These are phyloP conservation scores for Xylaria flabelliformis DNA, from an alignment of 495 filamentous ascomycete genomes.

Conservation along the genomic window DNA sequence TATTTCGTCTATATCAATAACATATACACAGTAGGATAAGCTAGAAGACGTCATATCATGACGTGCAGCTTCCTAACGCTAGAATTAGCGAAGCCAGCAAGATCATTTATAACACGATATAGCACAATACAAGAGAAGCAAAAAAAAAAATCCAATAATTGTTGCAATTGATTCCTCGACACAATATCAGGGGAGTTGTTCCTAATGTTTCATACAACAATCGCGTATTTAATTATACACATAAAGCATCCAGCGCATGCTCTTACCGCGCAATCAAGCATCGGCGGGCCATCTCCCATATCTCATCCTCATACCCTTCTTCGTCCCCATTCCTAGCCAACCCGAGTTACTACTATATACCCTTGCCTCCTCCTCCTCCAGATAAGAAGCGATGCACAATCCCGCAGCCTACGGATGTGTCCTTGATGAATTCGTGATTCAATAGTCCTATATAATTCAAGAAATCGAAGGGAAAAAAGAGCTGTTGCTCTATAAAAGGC, in stretches of 20 bases:
- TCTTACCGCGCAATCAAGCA: background rate
- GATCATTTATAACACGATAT: too few species aligned
- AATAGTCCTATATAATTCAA: slow-evolving; percentile 7
- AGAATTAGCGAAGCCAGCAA: too few species aligned
- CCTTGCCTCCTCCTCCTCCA: background rate
- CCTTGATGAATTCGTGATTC: background rate
- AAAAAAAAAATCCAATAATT: too few species aligned
- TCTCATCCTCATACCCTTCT: background rate
- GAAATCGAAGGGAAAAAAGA: slow-evolving; percentile 9
- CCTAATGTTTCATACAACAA: background rate
- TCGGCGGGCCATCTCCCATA: slow-evolving; percentile 4
- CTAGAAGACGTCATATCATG: too few species aligned
- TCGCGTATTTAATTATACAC: slow-evolving; percentile 8
- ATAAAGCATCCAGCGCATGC: background rate
- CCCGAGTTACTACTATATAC: background rate
- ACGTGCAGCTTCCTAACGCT: too few species aligned
- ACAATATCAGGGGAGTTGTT: slow-evolving; percentile 12
- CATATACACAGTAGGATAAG: too few species aligned
- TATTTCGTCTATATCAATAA: too few species aligned
- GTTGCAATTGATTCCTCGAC: background rate
- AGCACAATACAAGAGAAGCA: too few species aligned
- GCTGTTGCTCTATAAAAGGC: background rate
- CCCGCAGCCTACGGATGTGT: background rate
- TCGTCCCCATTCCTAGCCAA: background rate
- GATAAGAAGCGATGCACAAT: background rate